Evolutionary conservation across 805 yeast genomes (phyloP).

Genomic region (Teunomyces gatunensis): DNA sequence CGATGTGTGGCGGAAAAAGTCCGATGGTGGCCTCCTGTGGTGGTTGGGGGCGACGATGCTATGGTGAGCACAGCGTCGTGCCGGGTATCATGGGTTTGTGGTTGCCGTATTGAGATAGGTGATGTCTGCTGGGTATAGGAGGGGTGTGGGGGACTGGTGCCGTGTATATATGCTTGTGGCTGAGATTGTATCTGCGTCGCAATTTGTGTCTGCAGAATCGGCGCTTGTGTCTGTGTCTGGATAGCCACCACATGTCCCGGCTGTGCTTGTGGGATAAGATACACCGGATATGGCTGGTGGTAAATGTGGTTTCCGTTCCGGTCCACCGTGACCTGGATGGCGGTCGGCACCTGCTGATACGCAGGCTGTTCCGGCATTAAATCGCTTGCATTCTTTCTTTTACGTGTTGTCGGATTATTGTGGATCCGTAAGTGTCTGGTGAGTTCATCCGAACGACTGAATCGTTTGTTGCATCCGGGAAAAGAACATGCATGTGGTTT

Average conservation of each 20-base stretch:
- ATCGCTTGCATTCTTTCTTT: constrained; percentile 45
- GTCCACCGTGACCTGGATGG: constrained; percentile 9
- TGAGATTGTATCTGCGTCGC: neutral
- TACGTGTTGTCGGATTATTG: constrained; percentile 63
- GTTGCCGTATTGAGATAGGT: constrained; percentile 18
- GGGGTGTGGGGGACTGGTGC: neutral
- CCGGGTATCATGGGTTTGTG: constrained; percentile 4
- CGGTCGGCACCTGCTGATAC: neutral
- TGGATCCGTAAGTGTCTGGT: constrained; percentile 74
- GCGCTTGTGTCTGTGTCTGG: constrained; percentile 1
- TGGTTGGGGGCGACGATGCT: constrained; percentile 6
- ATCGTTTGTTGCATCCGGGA: constrained; percentile 67
- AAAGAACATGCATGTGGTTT: constrained; percentile 75
- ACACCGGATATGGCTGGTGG: constrained; percentile 36
- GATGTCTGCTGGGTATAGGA: constrained; percentile 24
- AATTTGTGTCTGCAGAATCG: constrained; percentile 1
- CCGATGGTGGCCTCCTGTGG: constrained; percentile 1
- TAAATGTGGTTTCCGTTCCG: constrained; percentile 29
- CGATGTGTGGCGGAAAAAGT: neutral
- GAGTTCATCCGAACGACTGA: constrained; percentile 69
- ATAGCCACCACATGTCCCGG: constrained; percentile 1
- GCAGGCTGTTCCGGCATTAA: neutral
- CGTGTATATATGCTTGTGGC: neutral
- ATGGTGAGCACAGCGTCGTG: constrained; percentile 3
- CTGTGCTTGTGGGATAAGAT: constrained; percentile 20